Evolutionary conservation across 208 protist genomes (phyloP), one percentile per base, ranked within the genome.

Genomic region (Acanthamoeba triangularis): DNA sequence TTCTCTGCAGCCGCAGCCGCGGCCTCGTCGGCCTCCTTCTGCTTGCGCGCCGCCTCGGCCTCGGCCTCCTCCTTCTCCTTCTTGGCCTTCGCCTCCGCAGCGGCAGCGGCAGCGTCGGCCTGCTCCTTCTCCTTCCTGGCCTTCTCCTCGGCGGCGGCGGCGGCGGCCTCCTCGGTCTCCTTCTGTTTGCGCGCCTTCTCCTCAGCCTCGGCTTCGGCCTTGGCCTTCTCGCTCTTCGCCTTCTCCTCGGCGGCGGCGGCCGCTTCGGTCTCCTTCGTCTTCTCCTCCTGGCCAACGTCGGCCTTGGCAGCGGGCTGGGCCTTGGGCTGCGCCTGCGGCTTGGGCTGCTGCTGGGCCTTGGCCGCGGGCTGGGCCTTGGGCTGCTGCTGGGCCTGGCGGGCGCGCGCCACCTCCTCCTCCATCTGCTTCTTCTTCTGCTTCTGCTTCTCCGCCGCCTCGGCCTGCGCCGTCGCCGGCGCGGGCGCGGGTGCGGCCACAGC

Each of bases 391-490:
- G 14, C 49, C 1, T 23, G 44, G 13, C 78, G 78, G 10, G 78
- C 49, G 16, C 13, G 78, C 1, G 78, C 37, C 28, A 87, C 49
- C n/a, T 78, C 69, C 69, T 35, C 69, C 69, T 78, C 69, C 69
- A 78, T 78, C 35, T 78, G 69, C 69, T 23, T 35, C 69, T 78
- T 47, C 69, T 78, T 78, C n/a, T 78, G 69, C 69, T 78, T 78
- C 69, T 78, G 69, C 35, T 30, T 35, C 35, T 78, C 69, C n/a
- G 69, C 69, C 35, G n/a, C 16, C 69, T 35, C 11, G 16, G 10
- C 11, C 35, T 35, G 30, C 69, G 35, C 0, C 30, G n/a, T 8
- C 67, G 3, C 37, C n/a, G 28, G 10, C 67, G 37, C 5, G 18
- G 67, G 4, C 37, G 67, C 67, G n/a, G 69, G 8, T 4, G 37